phyloP scores from a whole-genome alignment of 495 filamentous ascomycete genomes.

The Daldinia loculata region DNA sequence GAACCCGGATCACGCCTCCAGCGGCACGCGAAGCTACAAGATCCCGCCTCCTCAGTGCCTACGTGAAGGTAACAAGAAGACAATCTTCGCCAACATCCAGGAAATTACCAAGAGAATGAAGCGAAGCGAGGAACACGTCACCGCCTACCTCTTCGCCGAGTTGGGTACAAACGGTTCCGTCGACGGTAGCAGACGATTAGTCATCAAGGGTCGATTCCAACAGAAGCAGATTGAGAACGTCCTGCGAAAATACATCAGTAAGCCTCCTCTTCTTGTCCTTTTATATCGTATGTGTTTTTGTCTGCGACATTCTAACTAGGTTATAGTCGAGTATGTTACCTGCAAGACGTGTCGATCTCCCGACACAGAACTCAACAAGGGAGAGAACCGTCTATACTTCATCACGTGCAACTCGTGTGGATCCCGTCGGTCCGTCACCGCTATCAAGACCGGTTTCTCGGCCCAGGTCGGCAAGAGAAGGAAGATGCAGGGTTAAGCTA shows the following conservation, averaged over 20 bases:
- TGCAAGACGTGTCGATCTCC: constrained; percentile 97
- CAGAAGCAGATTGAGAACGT: constrained; percentile 98
- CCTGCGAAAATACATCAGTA: constrained; percentile 91
- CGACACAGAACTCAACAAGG: constrained; percentile 96
- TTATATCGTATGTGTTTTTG: background rate
- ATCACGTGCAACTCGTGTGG: constrained; percentile 70
- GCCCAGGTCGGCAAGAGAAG: constrained; percentile 96
- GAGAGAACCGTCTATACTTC: constrained; percentile 90
- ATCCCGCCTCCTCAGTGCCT: constrained; percentile 99
- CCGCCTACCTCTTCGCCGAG: constrained; percentile 95
- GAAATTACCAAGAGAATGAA: constrained; percentile 92
- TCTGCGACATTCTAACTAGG: constrained; percentile 18
- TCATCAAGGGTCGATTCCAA: constrained; percentile 99
- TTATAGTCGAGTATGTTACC: constrained; percentile 91
- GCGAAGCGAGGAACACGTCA: constrained; percentile 95
- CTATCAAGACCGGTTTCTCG: constrained; percentile 99
- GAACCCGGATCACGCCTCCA: constrained; percentile 91
- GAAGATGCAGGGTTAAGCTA: constrained; percentile 59
- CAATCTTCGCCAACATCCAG: constrained; percentile 96
- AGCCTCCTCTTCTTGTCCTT: constrained; percentile 45
- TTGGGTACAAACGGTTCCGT: constrained; percentile 95
- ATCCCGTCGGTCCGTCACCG: constrained; percentile 87
- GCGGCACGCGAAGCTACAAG: constrained; percentile 93
- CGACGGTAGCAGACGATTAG: constrained; percentile 89
- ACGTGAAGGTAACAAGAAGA: constrained; percentile 99